Conservation (phyloP, 2,329 filamentous ascomycete genomes). For the Trichothecium roseum region DNA sequence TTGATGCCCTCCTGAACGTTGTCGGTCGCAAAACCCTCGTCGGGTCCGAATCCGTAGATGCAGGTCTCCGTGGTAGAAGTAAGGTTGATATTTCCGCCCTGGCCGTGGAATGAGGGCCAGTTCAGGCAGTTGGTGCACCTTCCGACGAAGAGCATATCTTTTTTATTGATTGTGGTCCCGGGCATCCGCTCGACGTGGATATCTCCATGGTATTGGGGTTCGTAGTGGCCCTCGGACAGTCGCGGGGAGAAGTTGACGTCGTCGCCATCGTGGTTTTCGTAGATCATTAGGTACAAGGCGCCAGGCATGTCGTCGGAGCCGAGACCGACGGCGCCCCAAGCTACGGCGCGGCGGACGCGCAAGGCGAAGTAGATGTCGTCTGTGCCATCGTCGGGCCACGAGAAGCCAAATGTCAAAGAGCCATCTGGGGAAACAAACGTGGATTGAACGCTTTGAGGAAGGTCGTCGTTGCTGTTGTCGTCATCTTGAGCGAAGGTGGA, state of each 20-base stretch:
- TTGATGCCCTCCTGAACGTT: constrained; percentile 31
- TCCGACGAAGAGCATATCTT: constrained; percentile 36
- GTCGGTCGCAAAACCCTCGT: constrained; percentile 31
- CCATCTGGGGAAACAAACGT: constrained; percentile 33
- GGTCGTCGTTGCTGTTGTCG: constrained; percentile 1
- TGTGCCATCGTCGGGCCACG: constrained; percentile 33
- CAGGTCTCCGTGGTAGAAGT: constrained; percentile 34
- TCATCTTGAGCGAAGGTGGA: constrained; percentile 13
- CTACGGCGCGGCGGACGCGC: constrained; percentile 30
- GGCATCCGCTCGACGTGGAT: constrained; percentile 32
- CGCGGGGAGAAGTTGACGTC: constrained; percentile 49
- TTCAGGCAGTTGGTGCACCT: constrained; percentile 42
- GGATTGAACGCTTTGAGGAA: constrained; percentile 16
- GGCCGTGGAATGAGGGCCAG: constrained; percentile 26
- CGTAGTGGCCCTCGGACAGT: constrained; percentile 35
- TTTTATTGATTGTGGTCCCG: constrained; percentile 36
- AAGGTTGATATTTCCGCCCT: constrained; percentile 37
- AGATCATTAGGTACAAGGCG: constrained; percentile 44
- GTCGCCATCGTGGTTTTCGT: constrained; percentile 32
- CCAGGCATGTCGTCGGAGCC: constrained; percentile 40
- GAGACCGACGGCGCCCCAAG: constrained; percentile 46
- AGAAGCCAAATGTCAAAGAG: constrained; percentile 37
- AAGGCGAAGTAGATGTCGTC: constrained; percentile 45
- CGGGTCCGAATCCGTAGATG: constrained; percentile 46
- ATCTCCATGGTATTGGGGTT: constrained; percentile 36